Percentiles rank a stretch among this genome's conserved stretches.
Evolutionary conservation across 139 green algal genomes (phyloP).

Genomic region (Coelastrella sp.): DNA sequence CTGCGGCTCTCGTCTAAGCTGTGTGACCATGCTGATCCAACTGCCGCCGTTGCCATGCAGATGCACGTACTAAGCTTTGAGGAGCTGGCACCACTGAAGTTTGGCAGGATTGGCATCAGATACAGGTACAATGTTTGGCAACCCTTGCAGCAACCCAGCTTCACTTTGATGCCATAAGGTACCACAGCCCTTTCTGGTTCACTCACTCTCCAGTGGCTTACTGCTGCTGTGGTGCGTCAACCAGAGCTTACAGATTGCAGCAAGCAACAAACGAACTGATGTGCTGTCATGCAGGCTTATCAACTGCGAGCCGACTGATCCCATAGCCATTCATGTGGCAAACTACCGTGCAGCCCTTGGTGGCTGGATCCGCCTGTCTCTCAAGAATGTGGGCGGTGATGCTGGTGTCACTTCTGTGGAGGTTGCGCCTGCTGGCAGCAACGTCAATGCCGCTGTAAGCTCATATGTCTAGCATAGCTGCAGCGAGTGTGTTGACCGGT

Average conservation of each 20-base stretch:
- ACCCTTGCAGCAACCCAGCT: neutral
- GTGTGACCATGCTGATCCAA: neutral
- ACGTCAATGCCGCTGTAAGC: neutral
- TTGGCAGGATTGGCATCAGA: neutral
- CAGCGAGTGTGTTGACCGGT: neutral
- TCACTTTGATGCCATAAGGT: neutral
- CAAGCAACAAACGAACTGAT: neutral
- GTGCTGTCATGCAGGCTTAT: conserved; percentile 25
- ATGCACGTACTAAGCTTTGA: conserved; percentile 41
- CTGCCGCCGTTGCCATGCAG: neutral
- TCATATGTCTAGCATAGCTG: conserved; percentile 37
- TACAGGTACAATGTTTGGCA: conserved; percentile 20
- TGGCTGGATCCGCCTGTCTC: conserved; percentile 26
- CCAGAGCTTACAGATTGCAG: too few species aligned
- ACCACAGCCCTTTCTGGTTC: too few species aligned
- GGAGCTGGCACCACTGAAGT: conserved; percentile 21
- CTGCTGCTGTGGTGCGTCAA: too few species aligned
- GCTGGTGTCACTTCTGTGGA: conserved; percentile 16
- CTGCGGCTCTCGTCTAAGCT: neutral
- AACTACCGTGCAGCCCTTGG: conserved; percentile 23
- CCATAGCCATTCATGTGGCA: conserved; percentile 15
- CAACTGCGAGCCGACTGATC: conserved; percentile 29
- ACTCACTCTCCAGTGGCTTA: neutral
- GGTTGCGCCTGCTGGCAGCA: neutral
- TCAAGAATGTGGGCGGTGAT: conserved; percentile 42